phyloP scores from a whole-genome alignment of 345 rosid genomes.

The Rubroshorea leprosula region DNA sequence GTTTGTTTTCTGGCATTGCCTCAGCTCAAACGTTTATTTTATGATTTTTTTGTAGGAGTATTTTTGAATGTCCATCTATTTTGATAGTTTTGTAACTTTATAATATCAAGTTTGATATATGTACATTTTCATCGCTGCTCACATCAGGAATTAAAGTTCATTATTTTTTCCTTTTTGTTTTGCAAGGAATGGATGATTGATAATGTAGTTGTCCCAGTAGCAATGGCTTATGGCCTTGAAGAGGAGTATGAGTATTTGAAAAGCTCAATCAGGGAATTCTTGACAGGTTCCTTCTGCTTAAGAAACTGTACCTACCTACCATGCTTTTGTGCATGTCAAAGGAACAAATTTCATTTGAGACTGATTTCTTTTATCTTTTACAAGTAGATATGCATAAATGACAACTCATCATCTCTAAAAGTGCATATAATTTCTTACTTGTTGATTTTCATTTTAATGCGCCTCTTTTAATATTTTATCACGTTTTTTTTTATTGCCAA shows the following conservation, averaged over 20 bases:
- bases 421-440: neutral
- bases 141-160: neutral
- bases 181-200: conserved; percentile 81
- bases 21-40: neutral
- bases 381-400: no score
- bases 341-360: neutral
- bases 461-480: no score
- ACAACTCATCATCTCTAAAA: no score
- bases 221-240: conserved; percentile 58
- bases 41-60: neutral
- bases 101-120: no score
- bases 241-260: conserved; percentile 77
- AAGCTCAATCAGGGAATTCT: conserved; percentile 58
- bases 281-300: conserved; percentile 53
- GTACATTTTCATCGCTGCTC: no score
- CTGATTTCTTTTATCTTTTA: neutral
- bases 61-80: no score
- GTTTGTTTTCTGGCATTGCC: neutral
- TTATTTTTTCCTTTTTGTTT: conserved; percentile 8
- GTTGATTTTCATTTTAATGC: neutral
- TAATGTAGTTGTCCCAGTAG: conserved; percentile 76
- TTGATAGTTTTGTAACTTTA: no score
- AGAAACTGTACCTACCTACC: neutral
- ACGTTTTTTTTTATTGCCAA: neutral
- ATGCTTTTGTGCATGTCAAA: neutral